Base-by-base conservation (phyloP, 73 alveolate genomes). In the Symbiodinium natans region DNA sequence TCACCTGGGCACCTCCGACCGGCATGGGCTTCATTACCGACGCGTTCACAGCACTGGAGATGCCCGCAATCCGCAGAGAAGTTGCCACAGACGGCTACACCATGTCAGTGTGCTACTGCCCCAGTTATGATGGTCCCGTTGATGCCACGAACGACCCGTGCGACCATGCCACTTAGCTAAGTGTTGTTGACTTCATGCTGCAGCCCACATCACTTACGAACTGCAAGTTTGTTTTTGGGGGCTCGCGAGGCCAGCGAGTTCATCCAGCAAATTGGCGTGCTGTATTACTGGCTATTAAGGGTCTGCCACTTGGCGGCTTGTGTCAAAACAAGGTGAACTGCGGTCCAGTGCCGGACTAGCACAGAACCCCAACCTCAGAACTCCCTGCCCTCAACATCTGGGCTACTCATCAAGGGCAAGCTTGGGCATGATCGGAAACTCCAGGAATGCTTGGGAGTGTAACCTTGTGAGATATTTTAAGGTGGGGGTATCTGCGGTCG, bases 71-170 rank as follows among this genome's bases (percentile, higher is more conserved):
- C 54, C 75, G 77, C 23, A 75, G 88, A 4, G 10, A 19, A 34
- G 34, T 10, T 41, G 96, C 96, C 74, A 41, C 75, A 8, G 75
- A 71, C 88, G 71, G 96, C 87, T 73, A 41, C 63, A 15, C 88
- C 29, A 41, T 90, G 40, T 40, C 96, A 1, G 83, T 86, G 63
- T 90, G 96, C 82, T 90, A 90, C n/a, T 90, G 96, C 48, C 96
- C 96, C 86, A 90, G 46, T 88, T 90, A 90, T 31, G 96, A 90
- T 19, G 96, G 96, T 11, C 96, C 96, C 1, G 88, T 68, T 38
- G 96, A 90, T 29, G 43, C 73, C 38, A 41, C 88, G 34, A 48
- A 40, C 71, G 96, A 39, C 52, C 87, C 96, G 36, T 90, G 96
- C 29, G 96, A 90, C 33, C 86, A 90, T 31, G 96, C 77, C 68